Percentiles rank a stretch among this genome's conserved stretches.
These are phyloP conservation scores for Wickerhamomyces ciferrii DNA, from an alignment of 805 yeast genomes.

Conservation along the genomic window DNA sequence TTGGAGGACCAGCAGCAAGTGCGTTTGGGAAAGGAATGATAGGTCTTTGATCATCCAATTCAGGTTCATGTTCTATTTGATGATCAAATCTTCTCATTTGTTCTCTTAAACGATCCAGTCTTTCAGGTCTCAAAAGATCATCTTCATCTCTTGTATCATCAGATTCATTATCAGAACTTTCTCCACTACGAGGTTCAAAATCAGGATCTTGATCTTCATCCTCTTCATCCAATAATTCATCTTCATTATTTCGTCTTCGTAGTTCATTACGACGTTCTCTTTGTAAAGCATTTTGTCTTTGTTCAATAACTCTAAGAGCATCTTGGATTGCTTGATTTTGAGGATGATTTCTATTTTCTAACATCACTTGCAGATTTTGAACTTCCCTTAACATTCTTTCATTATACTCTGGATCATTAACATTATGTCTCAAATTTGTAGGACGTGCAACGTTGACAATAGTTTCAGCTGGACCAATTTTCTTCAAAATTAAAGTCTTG, in stretches of 20 bases:
- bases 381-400: neutral
- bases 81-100: neutral
- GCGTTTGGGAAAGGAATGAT: neutral
- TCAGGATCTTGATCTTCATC: conserved; percentile 26
- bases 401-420: neutral
- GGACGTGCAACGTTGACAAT: neutral
- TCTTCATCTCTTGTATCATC: conserved; percentile 11
- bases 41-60: neutral
- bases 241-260: conserved; percentile 2
- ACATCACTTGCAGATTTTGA: conserved; percentile 3
- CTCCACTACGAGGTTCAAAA: conserved; percentile 17
- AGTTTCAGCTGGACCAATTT: conserved; percentile 42
- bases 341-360: conserved; percentile 1
- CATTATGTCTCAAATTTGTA: neutral
- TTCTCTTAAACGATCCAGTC: conserved; percentile 1
- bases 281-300: neutral
- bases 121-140: conserved; percentile 11
- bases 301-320: neutral
- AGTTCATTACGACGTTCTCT: neutral
- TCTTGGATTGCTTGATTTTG: conserved; percentile 1
- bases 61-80: neutral
- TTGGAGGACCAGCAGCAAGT: neutral
- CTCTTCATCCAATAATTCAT: conserved; percentile 14
- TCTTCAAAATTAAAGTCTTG: conserved; percentile 47
- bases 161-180: conserved; percentile 12